Evolutionary conservation across 2,329 filamentous ascomycete genomes (phyloP), one percentile per base, ranked within the genome.

Genomic region (Aureobasidium sp.): DNA sequence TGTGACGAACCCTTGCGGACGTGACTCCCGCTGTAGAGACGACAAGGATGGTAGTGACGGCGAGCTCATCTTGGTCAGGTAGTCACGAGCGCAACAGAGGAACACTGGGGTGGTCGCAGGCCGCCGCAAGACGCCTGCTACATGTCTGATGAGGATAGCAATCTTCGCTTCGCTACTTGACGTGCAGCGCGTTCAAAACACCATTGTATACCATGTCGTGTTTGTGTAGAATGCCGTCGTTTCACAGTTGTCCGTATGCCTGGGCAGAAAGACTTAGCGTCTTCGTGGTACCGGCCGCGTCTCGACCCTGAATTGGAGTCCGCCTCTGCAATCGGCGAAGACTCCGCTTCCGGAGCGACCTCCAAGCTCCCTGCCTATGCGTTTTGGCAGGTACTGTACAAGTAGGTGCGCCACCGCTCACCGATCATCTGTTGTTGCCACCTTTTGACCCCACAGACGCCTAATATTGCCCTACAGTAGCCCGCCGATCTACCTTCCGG

Each of bases 31-130:
- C 20, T 56, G 60, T 20, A 62, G 20, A 12, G 39, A 34, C n/a
- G 60, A 20, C 15, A 49, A 22, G 12, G 60, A 62, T 3, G 60
- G 60, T 9, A 56, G 11, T 20, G 48, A 53, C 15, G 59, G 48
- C 47, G 59, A 61, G 45, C 60, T 62, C 60, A 62, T 62, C 25
- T 22, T 60, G 44, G 9, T 41, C 22, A 7, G 39, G 56, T 45
- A 41, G 41, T 36, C 17, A 45, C 39, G 17, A n/a, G 41, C 53
- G 53, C 41, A 22, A 37, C 29, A 17, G 12, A 47, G 25, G 15
- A 39, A 41, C 11, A 41, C 52, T 29, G 51, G 7, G 39, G 39
- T 57, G 27, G 37, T 58, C 55, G 44, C 55, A 25, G 22, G 9
- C 42, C 45, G 25, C 57, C 57, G 45, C 45, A 60, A 42, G 20